Conservation (phyloP, 2,329 filamentous ascomycete genomes). For the Penicillium sp. region DNA sequence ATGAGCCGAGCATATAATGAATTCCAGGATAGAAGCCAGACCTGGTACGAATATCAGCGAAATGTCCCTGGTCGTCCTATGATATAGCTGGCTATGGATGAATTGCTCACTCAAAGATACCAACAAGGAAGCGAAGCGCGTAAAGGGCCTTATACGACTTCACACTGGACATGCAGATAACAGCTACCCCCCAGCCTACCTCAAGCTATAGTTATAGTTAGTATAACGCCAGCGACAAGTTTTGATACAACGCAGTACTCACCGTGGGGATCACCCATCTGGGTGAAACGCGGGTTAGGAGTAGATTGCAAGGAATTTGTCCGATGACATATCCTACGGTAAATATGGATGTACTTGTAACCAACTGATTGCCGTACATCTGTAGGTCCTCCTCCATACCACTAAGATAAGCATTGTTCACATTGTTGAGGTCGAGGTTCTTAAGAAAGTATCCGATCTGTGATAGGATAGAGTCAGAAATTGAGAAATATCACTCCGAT, state of each 20-base stretch:
- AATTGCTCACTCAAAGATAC: not conserved
- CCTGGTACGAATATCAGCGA: not conserved
- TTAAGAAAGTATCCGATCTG: conserved; percentile 1
- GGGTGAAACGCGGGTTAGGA: not conserved
- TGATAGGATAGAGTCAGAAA: not conserved
- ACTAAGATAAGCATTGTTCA: not conserved
- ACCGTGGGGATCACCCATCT: not conserved
- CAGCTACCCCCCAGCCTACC: not conserved
- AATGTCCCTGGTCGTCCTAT: not conserved
- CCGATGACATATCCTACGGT: not conserved
- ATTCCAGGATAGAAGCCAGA: conserved; percentile 33
- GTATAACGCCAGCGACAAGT: not conserved
- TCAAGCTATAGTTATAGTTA: not conserved
- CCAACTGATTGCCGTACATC: conserved; percentile 1
- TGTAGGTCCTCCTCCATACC: not conserved
- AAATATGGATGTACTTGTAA: not conserved
- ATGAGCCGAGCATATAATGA: conserved; percentile 33
- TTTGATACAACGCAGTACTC: not conserved
- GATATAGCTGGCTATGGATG: too few species aligned
- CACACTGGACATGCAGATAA: not conserved
- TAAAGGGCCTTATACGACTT: not conserved
- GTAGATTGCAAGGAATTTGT: not conserved
- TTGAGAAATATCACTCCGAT: not conserved
- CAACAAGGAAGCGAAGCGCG: not conserved
- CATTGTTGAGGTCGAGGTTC: not conserved